Base-by-base conservation (phyloP, 2,329 filamentous ascomycete genomes). In the Pseudogymnoascus sp. region DNA sequence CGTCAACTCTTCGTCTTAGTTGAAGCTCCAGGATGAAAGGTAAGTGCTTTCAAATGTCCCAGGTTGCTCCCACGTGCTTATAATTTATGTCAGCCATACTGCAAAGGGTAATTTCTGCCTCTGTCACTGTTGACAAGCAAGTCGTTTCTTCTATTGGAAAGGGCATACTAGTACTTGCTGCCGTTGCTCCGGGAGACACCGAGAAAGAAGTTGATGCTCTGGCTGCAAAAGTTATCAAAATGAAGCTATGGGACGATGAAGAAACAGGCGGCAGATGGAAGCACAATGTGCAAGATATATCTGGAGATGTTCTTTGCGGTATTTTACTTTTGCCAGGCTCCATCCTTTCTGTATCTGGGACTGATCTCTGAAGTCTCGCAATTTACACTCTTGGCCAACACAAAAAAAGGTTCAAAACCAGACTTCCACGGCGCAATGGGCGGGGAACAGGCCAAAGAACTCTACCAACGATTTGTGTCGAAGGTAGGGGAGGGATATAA, bases 401-500 rank as follows among this genome's bases (percentile, higher is more conserved):
- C 93, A n/a, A 96, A 93, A 73, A 98, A 98, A 76, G 93, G 93
- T 66, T 93, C 87, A 73, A 98, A 96, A 75, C 96, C 95, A 35
- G 90, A 96, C 74, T 99, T 99, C 71, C 93, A 96, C 74, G 90
- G 89, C 11, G 93, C 95, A 5, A 88, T 93, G 65, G 85, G 85
- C 59, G 88, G 88, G 3, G 85, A 90, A 10, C 86, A 93, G 63
- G 95, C 93, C 24, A 90, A 86, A 70, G 83, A 83, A 65, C 81
- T 98, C 6, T 99, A 98, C 73, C 85, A 93, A 62, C 82, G 88
- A 72, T 98, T 99, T 78, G 85, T 93, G 69, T 78, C 84, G 60
- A 90, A 89, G 69, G 86, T 98, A 43, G 83, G 87, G 69, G 81
- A 87, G 62, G 81, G 86, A 2, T 96, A 98, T 74, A 75, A 79